These are phyloP conservation scores for Asterochloris sp. DNA, from an alignment of 139 green algal species.

Conservation along the genomic window DNA sequence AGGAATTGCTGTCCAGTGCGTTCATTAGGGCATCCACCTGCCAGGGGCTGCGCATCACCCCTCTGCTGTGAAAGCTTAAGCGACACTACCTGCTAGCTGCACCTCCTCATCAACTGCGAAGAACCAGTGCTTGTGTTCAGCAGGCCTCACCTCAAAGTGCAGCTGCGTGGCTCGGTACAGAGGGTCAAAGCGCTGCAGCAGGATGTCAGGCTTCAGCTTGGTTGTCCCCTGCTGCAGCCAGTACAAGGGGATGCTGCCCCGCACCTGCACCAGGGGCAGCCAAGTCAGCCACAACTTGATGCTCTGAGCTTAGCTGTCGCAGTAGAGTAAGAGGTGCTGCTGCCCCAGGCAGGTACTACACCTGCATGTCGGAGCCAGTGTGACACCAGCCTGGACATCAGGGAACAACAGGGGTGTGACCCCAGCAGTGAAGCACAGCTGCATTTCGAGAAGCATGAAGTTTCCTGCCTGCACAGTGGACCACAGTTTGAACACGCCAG, in stretches of 20 bases:
- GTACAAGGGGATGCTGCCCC: constrained; percentile 90
- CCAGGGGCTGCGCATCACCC: neutral
- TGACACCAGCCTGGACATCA: too few species aligned
- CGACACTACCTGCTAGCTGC: neutral
- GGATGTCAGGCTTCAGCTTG: constrained; percentile 73
- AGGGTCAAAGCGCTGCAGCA: constrained; percentile 82
- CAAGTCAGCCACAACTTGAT: neutral
- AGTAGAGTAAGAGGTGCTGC: neutral
- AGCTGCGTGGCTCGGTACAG: constrained; percentile 55
- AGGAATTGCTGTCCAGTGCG: neutral
- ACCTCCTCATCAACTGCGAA: neutral
- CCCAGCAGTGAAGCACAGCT: too few species aligned
- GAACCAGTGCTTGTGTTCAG: neutral
- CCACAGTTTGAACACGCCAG: too few species aligned
- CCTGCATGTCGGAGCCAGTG: too few species aligned
- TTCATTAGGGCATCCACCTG: neutral
- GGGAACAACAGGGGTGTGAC: too few species aligned
- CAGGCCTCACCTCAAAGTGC: constrained; percentile 35
- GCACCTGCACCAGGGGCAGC: constrained; percentile 58
- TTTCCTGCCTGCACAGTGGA: too few species aligned
- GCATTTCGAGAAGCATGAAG: too few species aligned
- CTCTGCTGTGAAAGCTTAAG: too few species aligned
- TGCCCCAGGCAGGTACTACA: too few species aligned
- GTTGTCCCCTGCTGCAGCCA: constrained; percentile 76
- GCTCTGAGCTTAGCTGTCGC: neutral